Base-by-base conservation (phyloP, 2,329 filamentous ascomycete species). In the Sarocladiaceae sp. region DNA sequence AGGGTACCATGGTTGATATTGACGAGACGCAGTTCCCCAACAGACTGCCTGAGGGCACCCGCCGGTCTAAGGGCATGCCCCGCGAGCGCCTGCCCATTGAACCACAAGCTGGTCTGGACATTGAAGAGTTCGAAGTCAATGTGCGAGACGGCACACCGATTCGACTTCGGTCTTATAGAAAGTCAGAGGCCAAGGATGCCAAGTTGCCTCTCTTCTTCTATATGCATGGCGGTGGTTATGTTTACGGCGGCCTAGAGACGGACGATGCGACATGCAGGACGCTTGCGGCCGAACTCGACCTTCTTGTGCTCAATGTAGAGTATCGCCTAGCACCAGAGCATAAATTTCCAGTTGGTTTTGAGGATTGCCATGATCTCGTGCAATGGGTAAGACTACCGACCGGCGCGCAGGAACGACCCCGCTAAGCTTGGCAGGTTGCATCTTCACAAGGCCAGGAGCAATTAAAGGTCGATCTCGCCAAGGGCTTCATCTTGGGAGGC, bases 281-380 rank as follows among this genome's bases (percentile, higher is more conserved):
- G 4, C 44, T 58, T 20, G 55, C 58, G 2, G 20, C 49, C 0
- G 48, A 55, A 31, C 18, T 57, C 3, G 46, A 35, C 5, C 45
- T 65, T 20, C 58, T 68, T 0, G 65, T 67, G 15, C 56, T 74
- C 6, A 74, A 68, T 46, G 64, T 74, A 1, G 70, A 73, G 33
- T 76, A 77, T 51, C 57, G 72, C 0, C 63, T 77, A 13, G 70
- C 69, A 1, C 74, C 73, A 0, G 72, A 76, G 50, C 56, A 73
- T 48, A 63, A 61, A 37, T 76, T 74, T 44, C 73, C 73, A 0
- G 54, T 54, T 3, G 65, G 65, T 3, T 61, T 74, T 10, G 54
- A 69, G 44, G 73, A 76, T 51, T 63, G 62, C 44, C 37, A 41
- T 15, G 37, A 41, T 18, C 37, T 41, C 13, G 37, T 41, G 21